These are phyloP conservation scores for Mortierella antarctica DNA, from an alignment of 192 early-diverging fungal species.

Conservation along the genomic window DNA sequence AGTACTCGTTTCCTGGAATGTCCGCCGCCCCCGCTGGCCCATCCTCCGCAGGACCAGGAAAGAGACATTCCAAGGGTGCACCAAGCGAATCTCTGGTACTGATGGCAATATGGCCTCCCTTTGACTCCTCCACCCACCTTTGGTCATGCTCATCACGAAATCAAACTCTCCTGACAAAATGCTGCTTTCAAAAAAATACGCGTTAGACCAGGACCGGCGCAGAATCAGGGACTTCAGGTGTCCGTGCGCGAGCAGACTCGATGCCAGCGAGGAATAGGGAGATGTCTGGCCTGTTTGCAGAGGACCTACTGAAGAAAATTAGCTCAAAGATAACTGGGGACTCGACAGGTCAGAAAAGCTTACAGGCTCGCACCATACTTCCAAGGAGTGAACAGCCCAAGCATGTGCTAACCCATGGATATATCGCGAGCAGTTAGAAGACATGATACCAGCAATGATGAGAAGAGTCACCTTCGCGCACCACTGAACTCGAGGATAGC, in stretches of 20 bases:
- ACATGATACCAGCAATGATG: slow-evolving; percentile 25
- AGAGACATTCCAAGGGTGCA: slow-evolving; percentile 20
- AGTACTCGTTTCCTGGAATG: slow-evolving; percentile 4
- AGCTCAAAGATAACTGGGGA: slow-evolving; percentile 24
- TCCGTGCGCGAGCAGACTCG: slow-evolving; percentile 30
- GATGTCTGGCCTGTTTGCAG: slow-evolving; percentile 21
- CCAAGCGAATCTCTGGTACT: slow-evolving; percentile 37
- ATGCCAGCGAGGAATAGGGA: slow-evolving; percentile 33
- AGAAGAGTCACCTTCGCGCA: slow-evolving; percentile 36
- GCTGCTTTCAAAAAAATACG: not conserved
- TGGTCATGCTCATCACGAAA: not conserved
- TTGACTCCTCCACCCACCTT: not conserved
- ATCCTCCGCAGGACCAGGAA: not conserved
- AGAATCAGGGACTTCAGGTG: not conserved
- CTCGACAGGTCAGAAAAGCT: not conserved
- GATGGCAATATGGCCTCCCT: not conserved
- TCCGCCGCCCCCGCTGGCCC: not conserved
- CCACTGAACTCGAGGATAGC: slow-evolving; percentile 36
- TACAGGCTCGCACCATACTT: not conserved
- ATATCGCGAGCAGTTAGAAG: not conserved
- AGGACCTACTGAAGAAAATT: slow-evolving; percentile 35
- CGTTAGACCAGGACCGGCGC: not conserved
- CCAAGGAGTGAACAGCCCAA: not conserved
- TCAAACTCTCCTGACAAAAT: not conserved
- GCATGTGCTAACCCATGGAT: too few relatives aligned